phyloP scores from a whole-genome alignment of 2,329 filamentous ascomycete genomes.

The Fusarium sulawesiense region DNA sequence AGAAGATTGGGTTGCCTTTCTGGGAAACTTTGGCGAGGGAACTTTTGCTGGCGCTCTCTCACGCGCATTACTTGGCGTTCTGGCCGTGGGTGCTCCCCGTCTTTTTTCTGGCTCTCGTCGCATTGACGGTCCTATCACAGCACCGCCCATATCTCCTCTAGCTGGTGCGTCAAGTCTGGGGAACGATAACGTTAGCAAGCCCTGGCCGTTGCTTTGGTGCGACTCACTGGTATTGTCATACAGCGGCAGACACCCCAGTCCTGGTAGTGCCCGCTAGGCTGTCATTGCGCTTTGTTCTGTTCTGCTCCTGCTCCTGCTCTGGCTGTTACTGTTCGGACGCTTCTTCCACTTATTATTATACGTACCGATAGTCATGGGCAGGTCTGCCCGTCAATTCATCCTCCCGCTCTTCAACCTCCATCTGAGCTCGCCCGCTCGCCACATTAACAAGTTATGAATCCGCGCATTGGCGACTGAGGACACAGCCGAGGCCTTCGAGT shows the following conservation, averaged over 20 bases:
- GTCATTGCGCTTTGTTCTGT: slow-evolving; percentile 27
- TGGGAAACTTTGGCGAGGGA: slow-evolving; percentile 53
- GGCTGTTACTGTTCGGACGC: slow-evolving; percentile 4
- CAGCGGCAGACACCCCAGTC: slow-evolving; percentile 33
- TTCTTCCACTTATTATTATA: slow-evolving; percentile 44
- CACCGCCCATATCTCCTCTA: slow-evolving; percentile 45
- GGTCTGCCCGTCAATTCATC: slow-evolving; percentile 49
- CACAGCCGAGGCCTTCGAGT: slow-evolving; percentile 54
- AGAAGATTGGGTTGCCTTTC: slow-evolving; percentile 52
- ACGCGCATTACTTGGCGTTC: slow-evolving; percentile 52
- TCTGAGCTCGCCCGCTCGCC: slow-evolving; percentile 49
- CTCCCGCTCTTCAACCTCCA: slow-evolving; percentile 49
- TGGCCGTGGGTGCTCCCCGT: slow-evolving; percentile 39
- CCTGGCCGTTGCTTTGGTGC: slow-evolving; percentile 43
- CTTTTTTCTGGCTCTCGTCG: slow-evolving; percentile 36
- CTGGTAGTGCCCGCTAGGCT: slow-evolving; percentile 24
- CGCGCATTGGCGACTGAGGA: slow-evolving; percentile 51
- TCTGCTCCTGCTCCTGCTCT: slow-evolving; percentile 32
- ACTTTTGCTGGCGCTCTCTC: slow-evolving; percentile 55
- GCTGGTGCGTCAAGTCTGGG: slow-evolving; percentile 47
- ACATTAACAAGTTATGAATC: slow-evolving; percentile 53
- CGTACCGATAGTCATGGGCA: slow-evolving; percentile 53
- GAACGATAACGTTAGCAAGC: slow-evolving; percentile 50
- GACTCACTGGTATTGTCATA: slow-evolving; percentile 32
- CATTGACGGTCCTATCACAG: slow-evolving; percentile 46